phyloP scores from a whole-genome alignment of 768 basidiomycete species.

The Pseudohyphozyma bogoriensis region DNA sequence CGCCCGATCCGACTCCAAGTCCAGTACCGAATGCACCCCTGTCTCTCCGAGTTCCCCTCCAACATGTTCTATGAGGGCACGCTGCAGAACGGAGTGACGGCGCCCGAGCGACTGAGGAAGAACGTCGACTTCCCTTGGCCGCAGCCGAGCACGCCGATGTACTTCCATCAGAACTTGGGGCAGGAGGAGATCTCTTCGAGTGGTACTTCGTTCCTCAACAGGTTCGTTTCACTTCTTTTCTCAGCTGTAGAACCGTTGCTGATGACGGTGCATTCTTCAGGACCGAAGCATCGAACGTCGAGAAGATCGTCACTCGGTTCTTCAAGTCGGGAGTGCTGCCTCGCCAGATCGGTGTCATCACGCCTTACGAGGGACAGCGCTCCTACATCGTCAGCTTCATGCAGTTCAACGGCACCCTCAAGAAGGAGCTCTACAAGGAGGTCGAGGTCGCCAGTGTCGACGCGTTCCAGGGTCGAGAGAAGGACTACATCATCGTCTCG shows the following conservation, averaged over 20 bases:
- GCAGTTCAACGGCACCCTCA: constrained; percentile 98
- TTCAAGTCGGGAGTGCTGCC: constrained; percentile 98
- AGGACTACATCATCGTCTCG: constrained; percentile 97
- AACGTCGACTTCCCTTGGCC: constrained; percentile 99
- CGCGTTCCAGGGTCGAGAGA: constrained; percentile 98
- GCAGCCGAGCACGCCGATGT: constrained; percentile 93
- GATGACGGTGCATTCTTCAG: constrained; percentile 40
- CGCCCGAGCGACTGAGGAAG: constrained; percentile 90
- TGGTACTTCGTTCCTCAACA: constrained; percentile 95
- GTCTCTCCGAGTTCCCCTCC: constrained; percentile 95
- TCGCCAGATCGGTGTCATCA: constrained; percentile 92
- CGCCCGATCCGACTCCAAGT: constrained; percentile 96
- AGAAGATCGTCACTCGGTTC: constrained; percentile 99
- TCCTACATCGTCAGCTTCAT: constrained; percentile 98
- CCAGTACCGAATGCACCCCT: constrained; percentile 99
- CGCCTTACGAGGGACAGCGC: constrained; percentile 96
- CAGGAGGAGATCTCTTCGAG: constrained; percentile 98
- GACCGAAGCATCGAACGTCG: constrained; percentile 96
- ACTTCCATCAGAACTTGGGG: constrained; percentile 98
- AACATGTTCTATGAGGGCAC: constrained; percentile 99
- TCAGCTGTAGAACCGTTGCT: neutral
- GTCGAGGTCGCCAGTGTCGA: constrained; percentile 98
- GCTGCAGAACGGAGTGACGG: constrained; percentile 96
- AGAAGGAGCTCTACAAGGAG: constrained; percentile 99
- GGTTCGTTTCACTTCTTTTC: constrained; percentile 42